phyloP scores from a whole-genome alignment of 345 rosid species.

The Zanthoxylum bungeanum region DNA sequence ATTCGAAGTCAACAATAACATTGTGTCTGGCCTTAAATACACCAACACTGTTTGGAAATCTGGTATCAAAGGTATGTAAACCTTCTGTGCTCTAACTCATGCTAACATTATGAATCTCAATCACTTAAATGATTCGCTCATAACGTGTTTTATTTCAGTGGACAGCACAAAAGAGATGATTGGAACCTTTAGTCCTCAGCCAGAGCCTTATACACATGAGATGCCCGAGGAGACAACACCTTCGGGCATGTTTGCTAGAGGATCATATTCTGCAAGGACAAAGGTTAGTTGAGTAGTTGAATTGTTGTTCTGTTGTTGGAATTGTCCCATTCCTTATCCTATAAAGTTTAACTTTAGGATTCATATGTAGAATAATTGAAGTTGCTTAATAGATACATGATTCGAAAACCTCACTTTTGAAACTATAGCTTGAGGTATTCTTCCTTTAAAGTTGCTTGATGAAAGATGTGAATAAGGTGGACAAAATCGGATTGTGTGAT shows the following conservation, averaged over 20 bases:
- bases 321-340: too few relatives aligned
- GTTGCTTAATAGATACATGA: too few relatives aligned
- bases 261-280: conserved; percentile 70
- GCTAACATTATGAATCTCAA: not conserved
- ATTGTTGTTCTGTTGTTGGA: not conserved
- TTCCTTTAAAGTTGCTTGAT: not conserved
- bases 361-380: not conserved
- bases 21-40: conserved; percentile 79
- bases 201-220: conserved; percentile 56
- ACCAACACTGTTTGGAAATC: conserved; percentile 79
- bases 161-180: conserved; percentile 71
- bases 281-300: conserved; percentile 52
- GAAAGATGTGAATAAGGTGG: not conserved
- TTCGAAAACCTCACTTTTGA: too few relatives aligned
- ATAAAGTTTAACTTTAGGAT: too few relatives aligned
- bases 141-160: conserved; percentile 35
- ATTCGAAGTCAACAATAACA: conserved; percentile 70
- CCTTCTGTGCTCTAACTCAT: not conserved
- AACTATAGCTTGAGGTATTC: not conserved
- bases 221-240: conserved; percentile 76
- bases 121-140: not conserved
- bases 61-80: conserved; percentile 54
- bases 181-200: conserved; percentile 77
- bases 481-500: not conserved
- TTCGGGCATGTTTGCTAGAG: conserved; percentile 71